Base-by-base conservation (phyloP, 2,329 filamentous ascomycete genomes). In the Capronia coronata region DNA sequence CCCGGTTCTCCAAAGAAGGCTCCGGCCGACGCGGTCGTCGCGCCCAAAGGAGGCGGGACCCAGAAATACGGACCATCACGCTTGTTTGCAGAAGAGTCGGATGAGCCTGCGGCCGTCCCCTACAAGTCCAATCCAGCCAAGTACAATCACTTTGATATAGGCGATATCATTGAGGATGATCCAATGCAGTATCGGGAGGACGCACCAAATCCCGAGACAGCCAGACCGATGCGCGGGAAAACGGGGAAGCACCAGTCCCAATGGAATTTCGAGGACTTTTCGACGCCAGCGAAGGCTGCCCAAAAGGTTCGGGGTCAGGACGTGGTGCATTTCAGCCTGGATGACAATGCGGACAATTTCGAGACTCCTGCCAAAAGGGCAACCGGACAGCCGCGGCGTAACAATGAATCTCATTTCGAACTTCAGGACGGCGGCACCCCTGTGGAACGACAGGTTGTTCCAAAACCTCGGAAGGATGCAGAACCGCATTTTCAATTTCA, bases 241-340 rank as follows among this genome's bases (percentile, higher is more conserved):
- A 41, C 51, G 16, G 48, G 46, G 35, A 56, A 56, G 14, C 83
- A 87, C 64, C 72, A 76, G 51, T 82, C 82, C 56, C 83, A 87
- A 55, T 96, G 91, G 89, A 81, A 82, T 42, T 97, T 97, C 67
- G 80, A 87, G 54, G 89, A 95, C 68, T 94, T 94, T 61, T 72
- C 74, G 13, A 95, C 90, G 0, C 91, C 91, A 0, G 78, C 84
- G 57, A 95, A 94, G 74, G 73, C 79, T 41, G 75, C 77, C 3
- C 71, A 75, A 39, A 86, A 84, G 66, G 66, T 77, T 46, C 77
- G 82, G 52, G 72, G 76, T 32, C 80, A 88, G 63, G 82, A 93
- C 54, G 77, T 83, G 52, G 84, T 86, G 48, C 84, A 93, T 65
- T 82, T 83, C 64, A 77, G 75, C 52, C 94, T 87, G 80, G 84